Evolutionary conservation across 768 basidiomycete genomes (phyloP).

Genomic region (Xerocomellus dryophilus): DNA sequence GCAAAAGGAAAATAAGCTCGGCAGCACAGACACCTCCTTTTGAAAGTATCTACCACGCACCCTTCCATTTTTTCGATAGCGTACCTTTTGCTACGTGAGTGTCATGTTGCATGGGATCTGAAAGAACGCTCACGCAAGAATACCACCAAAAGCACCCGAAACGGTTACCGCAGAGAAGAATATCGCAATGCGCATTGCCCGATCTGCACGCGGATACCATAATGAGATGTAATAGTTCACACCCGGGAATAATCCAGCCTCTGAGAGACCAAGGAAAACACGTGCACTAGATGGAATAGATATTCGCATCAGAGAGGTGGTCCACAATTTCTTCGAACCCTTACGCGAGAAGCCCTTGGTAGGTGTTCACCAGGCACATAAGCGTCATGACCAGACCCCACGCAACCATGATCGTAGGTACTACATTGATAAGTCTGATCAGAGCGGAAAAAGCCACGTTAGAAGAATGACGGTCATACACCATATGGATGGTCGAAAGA

Average conservation of each 20-base stretch:
- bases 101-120: neutral
- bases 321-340: neutral
- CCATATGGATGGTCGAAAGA: constrained; percentile 27
- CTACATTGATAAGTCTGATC: constrained; percentile 18
- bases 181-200: constrained; percentile 51
- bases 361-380: constrained; percentile 34
- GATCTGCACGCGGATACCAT: constrained; percentile 58
- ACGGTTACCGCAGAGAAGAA: constrained; percentile 58
- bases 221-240: constrained; percentile 44
- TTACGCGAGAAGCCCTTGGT: constrained; percentile 26
- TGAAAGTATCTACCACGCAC: too few species aligned
- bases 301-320: neutral
- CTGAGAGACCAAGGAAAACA: constrained; percentile 43
- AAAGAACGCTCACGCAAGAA: constrained; percentile 38
- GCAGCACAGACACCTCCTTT: too few species aligned
- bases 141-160: constrained; percentile 19
- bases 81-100: too few species aligned
- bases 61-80: too few species aligned
- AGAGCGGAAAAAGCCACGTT: neutral
- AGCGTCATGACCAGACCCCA: neutral
- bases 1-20: neutral
- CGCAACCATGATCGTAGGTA: neutral
- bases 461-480: constrained; percentile 11
- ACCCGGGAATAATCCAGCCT: constrained; percentile 41
- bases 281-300: constrained; percentile 25